Conservation (phyloP, 768 basidiomycete genomes). For the Dacryopinax primogenitus region DNA sequence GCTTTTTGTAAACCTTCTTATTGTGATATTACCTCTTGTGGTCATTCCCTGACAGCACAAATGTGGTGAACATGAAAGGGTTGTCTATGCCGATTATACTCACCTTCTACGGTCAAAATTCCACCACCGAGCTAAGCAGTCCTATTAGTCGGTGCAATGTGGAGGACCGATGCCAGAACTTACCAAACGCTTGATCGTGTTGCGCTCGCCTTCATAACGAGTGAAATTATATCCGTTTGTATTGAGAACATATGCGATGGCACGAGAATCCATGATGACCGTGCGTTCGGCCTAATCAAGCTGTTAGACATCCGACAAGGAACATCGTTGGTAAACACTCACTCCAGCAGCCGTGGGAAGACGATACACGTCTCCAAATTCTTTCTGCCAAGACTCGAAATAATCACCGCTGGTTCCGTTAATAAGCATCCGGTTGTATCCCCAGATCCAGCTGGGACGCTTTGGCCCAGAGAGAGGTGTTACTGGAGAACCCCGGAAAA, state of each 20-base stretch:
- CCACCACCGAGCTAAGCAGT: neutral
- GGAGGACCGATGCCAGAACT: neutral
- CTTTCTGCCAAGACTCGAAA: neutral
- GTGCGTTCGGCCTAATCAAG: neutral
- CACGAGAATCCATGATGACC: neutral
- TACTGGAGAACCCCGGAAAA: neutral
- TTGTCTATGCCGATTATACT: neutral
- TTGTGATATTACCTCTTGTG: neutral
- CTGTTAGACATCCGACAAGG: neutral
- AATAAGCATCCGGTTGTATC: neutral
- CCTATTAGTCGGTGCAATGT: neutral
- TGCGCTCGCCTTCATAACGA: neutral
- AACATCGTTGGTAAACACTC: neutral
- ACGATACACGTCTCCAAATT: neutral
- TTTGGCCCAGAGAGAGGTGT: neutral
- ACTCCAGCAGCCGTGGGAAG: neutral
- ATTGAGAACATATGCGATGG: neutral
- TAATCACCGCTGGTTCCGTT: neutral
- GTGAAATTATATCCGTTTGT: neutral
- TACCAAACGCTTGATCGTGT: neutral
- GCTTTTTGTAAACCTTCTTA: neutral
- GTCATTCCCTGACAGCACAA: neutral
- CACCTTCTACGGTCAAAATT: neutral
- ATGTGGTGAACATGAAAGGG: no score
- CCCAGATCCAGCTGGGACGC: neutral